Conservation (phyloP, 2,329 filamentous ascomycete species). For the Phialophora verrucosa region DNA sequence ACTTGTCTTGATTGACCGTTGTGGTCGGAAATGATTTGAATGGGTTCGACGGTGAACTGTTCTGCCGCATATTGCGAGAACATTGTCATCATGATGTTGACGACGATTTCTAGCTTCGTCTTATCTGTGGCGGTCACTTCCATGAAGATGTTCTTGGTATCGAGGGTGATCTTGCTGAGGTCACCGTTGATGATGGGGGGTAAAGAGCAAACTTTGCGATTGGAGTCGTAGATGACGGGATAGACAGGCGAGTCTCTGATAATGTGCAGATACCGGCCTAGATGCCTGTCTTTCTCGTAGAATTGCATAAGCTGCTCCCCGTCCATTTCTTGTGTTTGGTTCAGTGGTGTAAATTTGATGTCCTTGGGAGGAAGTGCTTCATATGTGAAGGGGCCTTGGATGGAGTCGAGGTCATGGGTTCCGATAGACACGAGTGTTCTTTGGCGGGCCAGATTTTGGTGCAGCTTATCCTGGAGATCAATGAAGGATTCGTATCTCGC, state of each 20-base stretch:
- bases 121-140: slow-evolving; percentile 95
- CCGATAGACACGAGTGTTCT: slow-evolving; percentile 95
- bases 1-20: slow-evolving; percentile 82
- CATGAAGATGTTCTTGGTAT: slow-evolving; percentile 94
- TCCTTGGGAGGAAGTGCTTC: slow-evolving; percentile 90
- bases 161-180: slow-evolving; percentile 90
- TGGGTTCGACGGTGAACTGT: slow-evolving; percentile 89
- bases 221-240: slow-evolving; percentile 91
- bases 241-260: slow-evolving; percentile 93
- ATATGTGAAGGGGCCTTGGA: slow-evolving; percentile 95
- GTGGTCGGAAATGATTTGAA: slow-evolving; percentile 90
- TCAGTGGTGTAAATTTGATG: slow-evolving; percentile 88
- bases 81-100: slow-evolving; percentile 95
- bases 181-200: slow-evolving; percentile 98
- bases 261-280: slow-evolving; percentile 89
- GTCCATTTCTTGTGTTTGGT: slow-evolving; percentile 88
- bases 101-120: slow-evolving; percentile 95
- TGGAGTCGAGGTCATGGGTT: slow-evolving; percentile 92
- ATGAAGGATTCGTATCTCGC: slow-evolving; percentile 97
- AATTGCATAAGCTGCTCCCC: slow-evolving; percentile 89
- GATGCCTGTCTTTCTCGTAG: slow-evolving; percentile 91
- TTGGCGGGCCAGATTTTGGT: slow-evolving; percentile 92
- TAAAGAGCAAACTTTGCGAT: slow-evolving; percentile 85
- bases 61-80: slow-evolving; percentile 91
- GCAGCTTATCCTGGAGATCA: slow-evolving; percentile 93